These are phyloP conservation scores for Bipolaris zeicola DNA, from an alignment of 2,329 filamentous ascomycete species.

Conservation along the genomic window DNA sequence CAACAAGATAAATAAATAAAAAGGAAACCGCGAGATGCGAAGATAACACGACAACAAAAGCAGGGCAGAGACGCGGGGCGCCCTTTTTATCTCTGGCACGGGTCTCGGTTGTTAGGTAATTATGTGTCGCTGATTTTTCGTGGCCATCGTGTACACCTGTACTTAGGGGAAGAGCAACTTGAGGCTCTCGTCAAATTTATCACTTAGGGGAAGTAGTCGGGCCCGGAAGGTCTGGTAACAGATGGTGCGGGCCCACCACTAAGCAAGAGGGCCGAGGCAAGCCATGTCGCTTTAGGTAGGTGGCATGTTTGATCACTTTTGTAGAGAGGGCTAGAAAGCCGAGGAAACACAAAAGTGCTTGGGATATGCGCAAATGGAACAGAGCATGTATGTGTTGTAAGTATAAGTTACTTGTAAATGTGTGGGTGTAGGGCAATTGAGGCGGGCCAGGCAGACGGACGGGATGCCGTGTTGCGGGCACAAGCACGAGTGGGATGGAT, in stretches of 20 bases:
- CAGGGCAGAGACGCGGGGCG: slow-evolving; percentile 23
- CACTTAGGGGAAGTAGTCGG: slow-evolving; percentile 41
- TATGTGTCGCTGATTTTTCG: slow-evolving; percentile 30
- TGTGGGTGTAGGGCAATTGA: not conserved
- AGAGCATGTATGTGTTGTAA: not conserved
- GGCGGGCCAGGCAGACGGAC: not conserved
- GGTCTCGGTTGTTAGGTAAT: slow-evolving; percentile 46
- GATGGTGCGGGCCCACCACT: slow-evolving; percentile 33
- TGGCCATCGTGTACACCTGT: slow-evolving; percentile 37
- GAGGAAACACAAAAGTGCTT: not conserved
- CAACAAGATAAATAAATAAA: too few relatives aligned
- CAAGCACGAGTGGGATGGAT: not conserved
- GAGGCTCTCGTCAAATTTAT: slow-evolving; percentile 29
- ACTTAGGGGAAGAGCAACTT: slow-evolving; percentile 40
- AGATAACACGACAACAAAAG: slow-evolving; percentile 5
- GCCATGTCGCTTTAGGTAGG: slow-evolving; percentile 29
- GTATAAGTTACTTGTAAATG: too few relatives aligned
- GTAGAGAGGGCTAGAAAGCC: not conserved
- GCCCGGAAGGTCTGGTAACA: slow-evolving; percentile 21
- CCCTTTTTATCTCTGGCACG: slow-evolving; percentile 35
- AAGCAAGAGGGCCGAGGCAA: slow-evolving; percentile 19
- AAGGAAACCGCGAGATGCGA: not conserved
- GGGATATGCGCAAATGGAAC: not conserved
- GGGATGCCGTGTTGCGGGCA: not conserved
- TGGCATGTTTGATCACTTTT: not conserved